Evolutionary conservation across 2,329 filamentous ascomycete species (phyloP).

Genomic region (Cordyceps farinosa): DNA sequence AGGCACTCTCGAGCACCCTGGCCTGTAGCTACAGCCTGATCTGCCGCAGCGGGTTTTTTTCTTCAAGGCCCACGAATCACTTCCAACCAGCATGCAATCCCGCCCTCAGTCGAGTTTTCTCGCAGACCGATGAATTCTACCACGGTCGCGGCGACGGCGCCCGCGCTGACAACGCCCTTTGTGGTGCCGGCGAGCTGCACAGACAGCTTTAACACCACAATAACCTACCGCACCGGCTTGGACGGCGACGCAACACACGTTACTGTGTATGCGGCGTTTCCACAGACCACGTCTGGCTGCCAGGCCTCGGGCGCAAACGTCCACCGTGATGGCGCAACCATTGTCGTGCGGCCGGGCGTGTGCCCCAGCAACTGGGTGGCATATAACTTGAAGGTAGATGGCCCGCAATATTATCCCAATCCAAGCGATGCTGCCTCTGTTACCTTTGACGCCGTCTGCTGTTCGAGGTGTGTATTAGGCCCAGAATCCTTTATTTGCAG

Average conservation of each 20-base stretch:
- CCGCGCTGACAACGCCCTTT: slow-evolving; percentile 5
- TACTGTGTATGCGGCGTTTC: neutral
- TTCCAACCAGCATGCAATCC: neutral
- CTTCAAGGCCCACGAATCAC: neutral
- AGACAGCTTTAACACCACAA: neutral
- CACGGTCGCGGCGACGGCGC: neutral
- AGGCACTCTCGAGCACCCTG: neutral
- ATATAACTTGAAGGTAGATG: slow-evolving; percentile 2
- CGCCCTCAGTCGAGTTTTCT: neutral
- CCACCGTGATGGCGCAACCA: slow-evolving; percentile 6
- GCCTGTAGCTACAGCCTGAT: neutral
- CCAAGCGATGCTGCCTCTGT: neutral
- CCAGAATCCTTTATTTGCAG: neutral
- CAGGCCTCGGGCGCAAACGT: slow-evolving; percentile 2
- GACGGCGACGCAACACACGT: neutral
- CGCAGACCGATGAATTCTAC: slow-evolving; percentile 5
- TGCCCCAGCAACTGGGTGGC: slow-evolving; percentile 6
- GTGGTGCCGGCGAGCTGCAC: slow-evolving; percentile 7
- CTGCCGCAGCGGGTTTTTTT: neutral
- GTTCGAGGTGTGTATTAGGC: neutral
- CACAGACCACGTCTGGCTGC: neutral
- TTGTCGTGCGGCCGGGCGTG: slow-evolving; percentile 4
- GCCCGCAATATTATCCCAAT: slow-evolving; percentile 9
- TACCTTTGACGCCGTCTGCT: slow-evolving; percentile 3
- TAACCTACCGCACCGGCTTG: neutral